A percentile compares a stretch with the other conserved stretches of the same genome.
phyloP scores from a whole-genome alignment of 228 moss, liverwort and hornwort species.

The Sphagnum magellanicum region DNA sequence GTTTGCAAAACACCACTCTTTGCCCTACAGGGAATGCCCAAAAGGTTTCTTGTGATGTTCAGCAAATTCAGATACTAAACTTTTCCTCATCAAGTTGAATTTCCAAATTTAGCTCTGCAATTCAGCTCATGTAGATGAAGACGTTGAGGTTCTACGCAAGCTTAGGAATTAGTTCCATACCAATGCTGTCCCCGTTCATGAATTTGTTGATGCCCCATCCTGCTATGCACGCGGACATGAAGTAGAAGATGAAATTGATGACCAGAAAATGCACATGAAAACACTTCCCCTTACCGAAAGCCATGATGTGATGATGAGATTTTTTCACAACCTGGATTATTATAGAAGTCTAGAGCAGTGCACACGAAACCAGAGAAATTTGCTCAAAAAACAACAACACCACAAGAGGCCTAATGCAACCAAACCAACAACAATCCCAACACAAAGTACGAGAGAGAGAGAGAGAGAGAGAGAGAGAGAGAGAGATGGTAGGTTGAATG shows the following conservation, averaged over 20 bases:
- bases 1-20: neutral
- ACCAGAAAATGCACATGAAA: slow-evolving; percentile 2
- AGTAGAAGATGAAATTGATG: slow-evolving; percentile 5
- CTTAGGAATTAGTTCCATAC: neutral
- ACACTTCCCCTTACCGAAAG: neutral
- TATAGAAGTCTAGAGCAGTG: too few relatives aligned
- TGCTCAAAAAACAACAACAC: too few relatives aligned
- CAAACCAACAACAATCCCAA: too few relatives aligned
- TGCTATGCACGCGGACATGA: slow-evolving; percentile 10
- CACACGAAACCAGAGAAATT: too few relatives aligned
- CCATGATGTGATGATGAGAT: slow-evolving; percentile 1
- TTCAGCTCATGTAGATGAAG: neutral
- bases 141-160: neutral
- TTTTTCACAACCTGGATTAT: too few relatives aligned
- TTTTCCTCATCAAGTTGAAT: neutral
- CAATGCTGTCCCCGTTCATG: slow-evolving; percentile 3
- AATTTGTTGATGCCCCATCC: slow-evolving; percentile 9
- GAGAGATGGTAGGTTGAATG: too few relatives aligned
- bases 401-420: too few relatives aligned
- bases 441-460: too few relatives aligned
- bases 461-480: too few relatives aligned
- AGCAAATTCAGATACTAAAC: neutral
- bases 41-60: neutral
- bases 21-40: neutral
- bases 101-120: neutral